Evolutionary conservation across 2,329 filamentous ascomycete species (phyloP).

Genomic region (Alternaria sp.): DNA sequence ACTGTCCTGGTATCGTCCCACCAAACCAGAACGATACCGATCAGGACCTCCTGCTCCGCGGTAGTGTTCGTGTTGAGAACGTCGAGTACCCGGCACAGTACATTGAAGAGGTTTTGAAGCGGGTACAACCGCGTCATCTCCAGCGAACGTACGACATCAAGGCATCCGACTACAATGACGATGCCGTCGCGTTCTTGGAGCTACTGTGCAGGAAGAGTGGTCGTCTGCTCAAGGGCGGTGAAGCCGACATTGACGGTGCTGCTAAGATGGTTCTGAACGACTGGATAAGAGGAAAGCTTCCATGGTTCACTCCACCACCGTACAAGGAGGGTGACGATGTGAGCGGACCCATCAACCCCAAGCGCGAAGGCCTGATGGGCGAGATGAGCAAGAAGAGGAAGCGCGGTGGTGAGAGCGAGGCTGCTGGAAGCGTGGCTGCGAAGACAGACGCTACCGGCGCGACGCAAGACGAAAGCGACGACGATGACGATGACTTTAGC

Average conservation of each 20-base stretch:
- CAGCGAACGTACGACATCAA: slow-evolving; percentile 92
- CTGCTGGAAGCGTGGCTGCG: slow-evolving; percentile 31
- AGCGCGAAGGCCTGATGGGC: slow-evolving; percentile 79
- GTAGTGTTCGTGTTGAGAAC: slow-evolving; percentile 93
- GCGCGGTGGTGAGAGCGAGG: slow-evolving; percentile 53
- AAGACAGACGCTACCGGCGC: slow-evolving; percentile 23
- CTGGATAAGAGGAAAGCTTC: slow-evolving; percentile 92
- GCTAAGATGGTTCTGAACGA: slow-evolving; percentile 98
- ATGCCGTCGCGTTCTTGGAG: slow-evolving; percentile 84
- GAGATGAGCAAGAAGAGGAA: slow-evolving; percentile 86
- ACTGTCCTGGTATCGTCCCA: slow-evolving; percentile 95
- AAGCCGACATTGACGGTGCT: slow-evolving; percentile 91
- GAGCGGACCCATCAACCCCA: slow-evolving; percentile 55
- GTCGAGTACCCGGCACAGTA: slow-evolving; percentile 97
- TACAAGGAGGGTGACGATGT: slow-evolving; percentile 47
- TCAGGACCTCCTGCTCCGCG: slow-evolving; percentile 86
- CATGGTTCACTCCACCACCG: slow-evolving; percentile 91
- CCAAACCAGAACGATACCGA: slow-evolving; percentile 84
- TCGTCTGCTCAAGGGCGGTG: slow-evolving; percentile 86
- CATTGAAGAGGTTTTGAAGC: slow-evolving; percentile 80
- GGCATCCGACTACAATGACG: slow-evolving; percentile 74
- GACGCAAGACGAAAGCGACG: slow-evolving; percentile 24
- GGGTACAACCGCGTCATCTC: slow-evolving; percentile 85
- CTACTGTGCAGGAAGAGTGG: slow-evolving; percentile 86
- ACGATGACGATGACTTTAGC: slow-evolving; percentile 41